Conservation (phyloP, 257 asterid genomes). For the Apocynum venetum region DNA sequence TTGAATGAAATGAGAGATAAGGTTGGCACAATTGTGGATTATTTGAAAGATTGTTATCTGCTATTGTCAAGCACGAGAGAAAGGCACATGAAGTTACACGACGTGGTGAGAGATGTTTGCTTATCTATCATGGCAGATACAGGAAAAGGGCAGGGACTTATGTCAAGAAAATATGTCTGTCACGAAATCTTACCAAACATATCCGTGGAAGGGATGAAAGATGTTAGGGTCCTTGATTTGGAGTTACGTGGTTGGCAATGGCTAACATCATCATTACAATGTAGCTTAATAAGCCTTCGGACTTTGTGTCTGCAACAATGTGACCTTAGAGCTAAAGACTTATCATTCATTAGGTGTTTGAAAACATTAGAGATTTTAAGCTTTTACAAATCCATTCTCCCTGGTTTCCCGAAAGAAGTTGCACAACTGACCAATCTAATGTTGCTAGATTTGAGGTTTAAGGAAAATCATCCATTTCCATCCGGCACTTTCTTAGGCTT, state of each 20-base stretch:
- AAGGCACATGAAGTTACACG: neutral
- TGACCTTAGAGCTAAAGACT: conserved; percentile 1
- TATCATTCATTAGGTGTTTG: conserved; percentile 6
- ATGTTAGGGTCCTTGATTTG: conserved; percentile 4
- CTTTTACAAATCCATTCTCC: conserved; percentile 4
- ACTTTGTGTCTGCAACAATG: neutral
- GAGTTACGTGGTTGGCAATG: too few relatives aligned
- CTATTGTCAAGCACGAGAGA: neutral
- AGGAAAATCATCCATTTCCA: conserved; percentile 3
- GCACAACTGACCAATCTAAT: conserved; percentile 3
- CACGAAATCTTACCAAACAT: neutral
- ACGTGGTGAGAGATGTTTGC: conserved; percentile 8
- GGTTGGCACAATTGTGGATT: neutral
- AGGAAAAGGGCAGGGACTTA: too few relatives aligned
- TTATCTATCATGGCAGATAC: neutral
- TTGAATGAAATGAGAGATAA: conserved; percentile 6
- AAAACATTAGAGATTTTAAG: conserved; percentile 12
- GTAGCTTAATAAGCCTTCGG: neutral
- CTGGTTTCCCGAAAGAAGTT: conserved; percentile 6
- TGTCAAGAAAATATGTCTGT: too few relatives aligned
- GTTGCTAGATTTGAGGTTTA: conserved; percentile 16
- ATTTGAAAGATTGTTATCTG: neutral
- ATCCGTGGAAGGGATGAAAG: conserved; percentile 4
- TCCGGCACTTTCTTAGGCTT: neutral
- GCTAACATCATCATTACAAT: conserved; percentile 5